Evolutionary conservation across 257 asterid genomes (phyloP).

Genomic region (Solanum paucissectum): DNA sequence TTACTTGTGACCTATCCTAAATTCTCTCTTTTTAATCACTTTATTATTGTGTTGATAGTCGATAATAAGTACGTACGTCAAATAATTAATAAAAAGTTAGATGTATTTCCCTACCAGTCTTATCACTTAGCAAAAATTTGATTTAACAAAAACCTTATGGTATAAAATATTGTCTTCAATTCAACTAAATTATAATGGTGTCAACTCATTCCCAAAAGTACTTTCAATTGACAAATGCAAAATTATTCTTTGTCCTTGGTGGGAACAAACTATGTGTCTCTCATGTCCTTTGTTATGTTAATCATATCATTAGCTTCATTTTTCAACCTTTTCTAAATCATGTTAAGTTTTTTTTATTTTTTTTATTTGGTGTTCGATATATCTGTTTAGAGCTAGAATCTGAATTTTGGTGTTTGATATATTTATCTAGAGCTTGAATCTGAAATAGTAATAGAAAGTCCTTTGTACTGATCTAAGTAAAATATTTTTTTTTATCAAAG

Average conservation of each 20-base stretch:
- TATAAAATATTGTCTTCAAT: background rate
- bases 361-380: background rate
- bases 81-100: background rate
- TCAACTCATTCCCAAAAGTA: background rate
- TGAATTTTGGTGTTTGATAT: background rate
- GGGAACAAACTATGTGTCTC: background rate
- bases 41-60: background rate
- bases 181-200: background rate
- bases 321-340: background rate
- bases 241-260: background rate
- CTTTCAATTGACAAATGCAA: background rate
- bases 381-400: background rate
- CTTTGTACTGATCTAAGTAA: background rate
- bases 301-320: background rate
- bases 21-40: background rate
- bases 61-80: background rate
- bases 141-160: background rate
- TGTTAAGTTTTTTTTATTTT: background rate
- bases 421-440: background rate
- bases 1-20: background rate
- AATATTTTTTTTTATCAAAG: background rate
- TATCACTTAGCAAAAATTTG: background rate
- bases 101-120: background rate
- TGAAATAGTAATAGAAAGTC: background rate
- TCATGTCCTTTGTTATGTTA: background rate